These are phyloP conservation scores for Ganoderma boninense DNA, from an alignment of 1,284 basidiomycete species.

Conservation along the genomic window DNA sequence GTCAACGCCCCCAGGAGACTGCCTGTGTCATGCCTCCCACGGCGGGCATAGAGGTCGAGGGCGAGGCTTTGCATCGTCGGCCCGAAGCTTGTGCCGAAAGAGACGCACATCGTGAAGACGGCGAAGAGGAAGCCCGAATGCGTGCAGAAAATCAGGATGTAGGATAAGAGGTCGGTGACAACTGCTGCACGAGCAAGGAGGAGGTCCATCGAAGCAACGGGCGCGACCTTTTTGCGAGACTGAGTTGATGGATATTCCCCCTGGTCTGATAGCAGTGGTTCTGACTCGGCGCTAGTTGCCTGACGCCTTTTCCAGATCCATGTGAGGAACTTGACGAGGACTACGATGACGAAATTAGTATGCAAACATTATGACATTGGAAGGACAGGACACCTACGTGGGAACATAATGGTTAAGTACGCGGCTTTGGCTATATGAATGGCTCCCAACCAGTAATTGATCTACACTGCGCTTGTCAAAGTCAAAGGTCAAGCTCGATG, in stretches of 20 bases:
- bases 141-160: constrained; percentile 56
- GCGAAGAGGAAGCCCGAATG: constrained; percentile 53
- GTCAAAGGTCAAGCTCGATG: background rate
- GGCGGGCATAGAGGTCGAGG: constrained; percentile 62
- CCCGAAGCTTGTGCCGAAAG: constrained; percentile 62
- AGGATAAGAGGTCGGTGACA: constrained; percentile 62
- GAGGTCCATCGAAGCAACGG: constrained; percentile 59
- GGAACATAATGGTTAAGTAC: constrained; percentile 68
- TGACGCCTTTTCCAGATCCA: constrained; percentile 14
- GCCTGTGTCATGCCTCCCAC: constrained; percentile 59
- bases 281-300: constrained; percentile 34
- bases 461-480: constrained; percentile 46
- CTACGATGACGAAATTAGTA: constrained; percentile 31
- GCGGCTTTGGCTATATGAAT: constrained; percentile 64
- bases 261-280: constrained; percentile 11
- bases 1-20: constrained; percentile 73
- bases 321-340: constrained; percentile 34
- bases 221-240: constrained; percentile 37
- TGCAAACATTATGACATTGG: background rate
- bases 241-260: constrained; percentile 19
- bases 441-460: constrained; percentile 77
- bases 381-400: constrained; percentile 52
- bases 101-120: constrained; percentile 49
- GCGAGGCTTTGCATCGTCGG: constrained; percentile 72
- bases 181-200: constrained; percentile 61